phyloP scores from a whole-genome alignment of 768 basidiomycete species.

The Cantharellus cinnabarinus region DNA sequence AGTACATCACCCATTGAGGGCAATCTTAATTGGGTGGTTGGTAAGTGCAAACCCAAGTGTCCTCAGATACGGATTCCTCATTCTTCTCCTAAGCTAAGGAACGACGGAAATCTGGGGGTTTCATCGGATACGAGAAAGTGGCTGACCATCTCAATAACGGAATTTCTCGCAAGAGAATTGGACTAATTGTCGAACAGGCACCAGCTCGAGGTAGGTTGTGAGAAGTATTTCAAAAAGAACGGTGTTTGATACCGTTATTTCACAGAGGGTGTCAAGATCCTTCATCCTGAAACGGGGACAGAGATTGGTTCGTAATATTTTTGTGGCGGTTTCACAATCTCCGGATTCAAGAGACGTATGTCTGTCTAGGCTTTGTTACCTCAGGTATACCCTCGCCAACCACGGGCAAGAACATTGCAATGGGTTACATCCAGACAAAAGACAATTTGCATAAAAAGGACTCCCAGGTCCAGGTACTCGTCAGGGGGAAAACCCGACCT shows the following conservation, averaged over 20 bases:
- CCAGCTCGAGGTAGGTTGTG: slow-evolving; percentile 56
- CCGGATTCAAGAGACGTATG: background rate
- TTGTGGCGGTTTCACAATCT: background rate
- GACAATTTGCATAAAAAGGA: slow-evolving; percentile 76
- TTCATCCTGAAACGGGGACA: slow-evolving; percentile 32
- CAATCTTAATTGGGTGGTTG: slow-evolving; percentile 81
- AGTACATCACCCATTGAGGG: slow-evolving; percentile 74
- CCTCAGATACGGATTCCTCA: background rate
- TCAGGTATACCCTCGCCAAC: slow-evolving; percentile 94
- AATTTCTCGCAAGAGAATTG: slow-evolving; percentile 57
- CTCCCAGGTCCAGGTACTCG: slow-evolving; percentile 64
- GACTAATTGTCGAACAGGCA: slow-evolving; percentile 60
- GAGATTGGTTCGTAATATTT: slow-evolving; percentile 32
- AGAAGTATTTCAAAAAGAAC: too few relatives aligned
- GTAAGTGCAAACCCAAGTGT: slow-evolving; percentile 23
- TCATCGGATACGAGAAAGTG: slow-evolving; percentile 63
- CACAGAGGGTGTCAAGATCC: slow-evolving; percentile 61
- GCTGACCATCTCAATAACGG: slow-evolving; percentile 62
- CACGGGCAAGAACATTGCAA: slow-evolving; percentile 77
- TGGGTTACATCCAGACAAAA: slow-evolving; percentile 60
- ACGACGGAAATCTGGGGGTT: slow-evolving; percentile 33
- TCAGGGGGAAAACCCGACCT: slow-evolving; percentile 58
- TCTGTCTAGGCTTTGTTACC: slow-evolving; percentile 46
- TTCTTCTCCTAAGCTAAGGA: slow-evolving; percentile 31
- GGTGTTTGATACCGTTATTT: background rate